Conservation (phyloP, 2,329 filamentous ascomycete species). For the Aureobasidium melanogenum region DNA sequence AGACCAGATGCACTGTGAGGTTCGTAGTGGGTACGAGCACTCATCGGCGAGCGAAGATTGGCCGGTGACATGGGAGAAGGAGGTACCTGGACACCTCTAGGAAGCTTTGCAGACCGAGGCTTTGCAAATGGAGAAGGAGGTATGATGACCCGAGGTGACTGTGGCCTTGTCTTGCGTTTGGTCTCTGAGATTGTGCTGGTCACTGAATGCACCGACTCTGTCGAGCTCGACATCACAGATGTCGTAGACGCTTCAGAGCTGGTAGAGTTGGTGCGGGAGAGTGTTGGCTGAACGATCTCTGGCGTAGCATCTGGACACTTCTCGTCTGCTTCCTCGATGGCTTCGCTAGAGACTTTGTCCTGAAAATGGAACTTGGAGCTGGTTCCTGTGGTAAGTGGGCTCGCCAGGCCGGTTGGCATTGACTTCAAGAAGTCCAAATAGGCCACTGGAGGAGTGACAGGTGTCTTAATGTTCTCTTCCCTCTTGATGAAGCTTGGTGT, state of each 20-base stretch:
- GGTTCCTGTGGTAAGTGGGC: constrained; percentile 53
- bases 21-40: constrained; percentile 52
- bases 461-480: constrained; percentile 63
- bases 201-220: constrained; percentile 6
- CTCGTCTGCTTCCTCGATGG: constrained; percentile 24
- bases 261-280: constrained; percentile 29
- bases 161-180: constrained; percentile 16
- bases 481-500: constrained; percentile 57
- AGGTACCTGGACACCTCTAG: constrained; percentile 64
- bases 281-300: constrained; percentile 23
- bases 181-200: constrained; percentile 6
- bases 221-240: constrained; percentile 12
- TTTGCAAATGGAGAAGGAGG: constrained; percentile 34
- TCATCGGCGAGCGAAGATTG: constrained; percentile 57
- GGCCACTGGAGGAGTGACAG: constrained; percentile 80
- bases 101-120: constrained; percentile 51
- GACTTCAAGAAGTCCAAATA: constrained; percentile 91
- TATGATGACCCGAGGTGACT: constrained; percentile 35
- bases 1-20: constrained; percentile 53
- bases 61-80: constrained; percentile 62
- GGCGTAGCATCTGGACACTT: constrained; percentile 20
- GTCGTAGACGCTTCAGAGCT: constrained; percentile 17
- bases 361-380: constrained; percentile 42
- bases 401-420: constrained; percentile 61
- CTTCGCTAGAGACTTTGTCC: constrained; percentile 28